Evolutionary conservation across 2,329 filamentous ascomycete genomes (phyloP).

Genomic region (Sodiomyces alkalinus): DNA sequence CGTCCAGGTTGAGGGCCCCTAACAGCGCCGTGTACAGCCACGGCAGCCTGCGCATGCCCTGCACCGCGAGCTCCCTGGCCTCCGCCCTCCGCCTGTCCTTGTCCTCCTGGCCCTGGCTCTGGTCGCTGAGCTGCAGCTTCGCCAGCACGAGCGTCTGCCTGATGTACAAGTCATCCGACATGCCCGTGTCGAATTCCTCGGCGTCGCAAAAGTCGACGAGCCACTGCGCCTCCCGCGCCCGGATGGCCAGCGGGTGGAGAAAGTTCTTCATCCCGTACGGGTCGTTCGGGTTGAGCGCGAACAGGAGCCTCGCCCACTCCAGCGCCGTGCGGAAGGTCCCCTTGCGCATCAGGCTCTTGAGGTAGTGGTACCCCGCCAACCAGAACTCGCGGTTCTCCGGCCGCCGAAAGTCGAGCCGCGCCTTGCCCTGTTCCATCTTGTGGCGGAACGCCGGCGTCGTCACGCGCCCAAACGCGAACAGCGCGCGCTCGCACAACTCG

Average conservation of each 20-base stretch:
- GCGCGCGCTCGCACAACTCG: constrained; percentile 75
- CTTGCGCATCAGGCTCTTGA: constrained; percentile 70
- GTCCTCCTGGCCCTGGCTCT: too few relatives aligned
- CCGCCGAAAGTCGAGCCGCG: constrained; percentile 63
- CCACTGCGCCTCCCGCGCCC: constrained; percentile 61
- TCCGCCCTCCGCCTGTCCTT: too few relatives aligned
- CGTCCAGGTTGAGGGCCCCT: constrained; percentile 61
- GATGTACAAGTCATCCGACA: constrained; percentile 46
- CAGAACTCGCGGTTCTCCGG: constrained; percentile 88
- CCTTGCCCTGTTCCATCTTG: constrained; percentile 61
- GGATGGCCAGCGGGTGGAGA: constrained; percentile 73
- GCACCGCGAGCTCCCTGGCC: constrained; percentile 47
- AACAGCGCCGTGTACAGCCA: constrained; percentile 78
- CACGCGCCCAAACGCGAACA: constrained; percentile 87
- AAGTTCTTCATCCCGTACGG: constrained; percentile 72
- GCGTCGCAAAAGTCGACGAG: constrained; percentile 53
- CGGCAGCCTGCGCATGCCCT: constrained; percentile 58
- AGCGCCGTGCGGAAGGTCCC: constrained; percentile 89
- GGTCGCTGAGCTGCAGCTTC: constrained; percentile 53
- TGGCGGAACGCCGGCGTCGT: constrained; percentile 69
- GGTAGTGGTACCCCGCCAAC: constrained; percentile 79
- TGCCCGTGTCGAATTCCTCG: constrained; percentile 22
- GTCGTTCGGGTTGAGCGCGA: constrained; percentile 61
- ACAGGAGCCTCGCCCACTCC: constrained; percentile 81
- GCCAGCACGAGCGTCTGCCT: constrained; percentile 66